Evolutionary conservation across 2,329 filamentous ascomycete species (phyloP).

Genomic region (Epichloe baconii): DNA sequence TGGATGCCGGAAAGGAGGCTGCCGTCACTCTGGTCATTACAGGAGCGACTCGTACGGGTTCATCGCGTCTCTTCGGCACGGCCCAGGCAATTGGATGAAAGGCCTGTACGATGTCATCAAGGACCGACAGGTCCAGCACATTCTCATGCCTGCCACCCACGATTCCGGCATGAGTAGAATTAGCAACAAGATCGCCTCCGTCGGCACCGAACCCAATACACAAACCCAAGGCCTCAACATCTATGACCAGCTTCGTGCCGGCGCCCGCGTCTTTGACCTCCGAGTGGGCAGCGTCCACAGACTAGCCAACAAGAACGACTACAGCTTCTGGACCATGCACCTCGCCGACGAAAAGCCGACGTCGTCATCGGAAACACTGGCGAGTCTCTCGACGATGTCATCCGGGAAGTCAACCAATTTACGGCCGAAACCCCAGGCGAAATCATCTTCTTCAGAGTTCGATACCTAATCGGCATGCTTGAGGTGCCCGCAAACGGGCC

Average conservation of each 20-base stretch:
- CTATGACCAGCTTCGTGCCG: constrained; percentile 30
- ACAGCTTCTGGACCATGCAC: constrained; percentile 28
- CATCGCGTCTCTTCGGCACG: constrained; percentile 17
- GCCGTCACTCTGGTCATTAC: constrained; percentile 22
- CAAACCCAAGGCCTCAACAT: constrained; percentile 32
- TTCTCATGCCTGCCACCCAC: constrained; percentile 35
- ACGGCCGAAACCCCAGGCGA: constrained; percentile 29
- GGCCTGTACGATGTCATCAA: constrained; percentile 19
- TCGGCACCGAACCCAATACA: constrained; percentile 27
- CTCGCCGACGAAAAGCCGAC: constrained; percentile 22
- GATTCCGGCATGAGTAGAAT: constrained; percentile 35
- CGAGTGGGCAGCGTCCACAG: constrained; percentile 23
- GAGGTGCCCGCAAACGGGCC: constrained; percentile 16
- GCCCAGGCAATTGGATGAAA: constrained; percentile 20
- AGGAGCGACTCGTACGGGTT: constrained; percentile 20
- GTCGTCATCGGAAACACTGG: constrained; percentile 32
- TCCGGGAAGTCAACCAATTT: constrained; percentile 31
- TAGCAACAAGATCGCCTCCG: constrained; percentile 18
- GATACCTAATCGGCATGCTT: constrained; percentile 27
- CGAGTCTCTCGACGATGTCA: constrained; percentile 27
- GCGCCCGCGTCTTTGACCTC: constrained; percentile 35
- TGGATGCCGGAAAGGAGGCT: constrained; percentile 16
- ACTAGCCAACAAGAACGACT: constrained; percentile 5
- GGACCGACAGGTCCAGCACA: constrained; percentile 27
- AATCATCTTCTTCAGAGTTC: constrained; percentile 32